Evolutionary conservation across 2,329 filamentous ascomycete species (phyloP).

Genomic region (Exophiala oligosperma): DNA sequence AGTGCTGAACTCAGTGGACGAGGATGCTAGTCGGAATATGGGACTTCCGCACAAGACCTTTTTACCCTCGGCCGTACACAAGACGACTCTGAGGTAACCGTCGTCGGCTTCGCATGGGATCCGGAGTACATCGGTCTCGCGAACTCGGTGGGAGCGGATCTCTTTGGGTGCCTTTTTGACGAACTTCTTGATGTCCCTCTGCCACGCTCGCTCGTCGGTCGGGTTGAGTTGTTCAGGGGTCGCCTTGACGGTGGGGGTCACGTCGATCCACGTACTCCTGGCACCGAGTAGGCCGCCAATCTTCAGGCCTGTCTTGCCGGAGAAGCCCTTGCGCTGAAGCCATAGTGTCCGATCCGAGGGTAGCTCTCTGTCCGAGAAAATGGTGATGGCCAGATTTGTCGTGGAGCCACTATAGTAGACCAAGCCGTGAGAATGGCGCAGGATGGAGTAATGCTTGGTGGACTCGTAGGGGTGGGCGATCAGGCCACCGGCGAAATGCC

Average conservation of each 20-base stretch:
- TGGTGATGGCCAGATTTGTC: constrained; percentile 64
- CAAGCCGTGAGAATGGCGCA: constrained; percentile 64
- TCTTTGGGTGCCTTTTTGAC: constrained; percentile 53
- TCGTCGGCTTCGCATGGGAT: constrained; percentile 64
- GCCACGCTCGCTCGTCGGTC: constrained; percentile 64
- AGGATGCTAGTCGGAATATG: constrained; percentile 68
- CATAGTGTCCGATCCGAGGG: constrained; percentile 62
- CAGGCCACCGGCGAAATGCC: constrained; percentile 66
- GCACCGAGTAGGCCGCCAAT: constrained; percentile 63
- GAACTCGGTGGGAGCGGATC: constrained; percentile 52
- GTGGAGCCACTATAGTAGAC: constrained; percentile 66
- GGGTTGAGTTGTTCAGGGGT: constrained; percentile 51
- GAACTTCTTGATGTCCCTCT: constrained; percentile 67
- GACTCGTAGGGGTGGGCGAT: constrained; percentile 64
- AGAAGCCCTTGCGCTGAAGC: constrained; percentile 68
- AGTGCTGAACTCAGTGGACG: constrained; percentile 60
- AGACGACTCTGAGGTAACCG: constrained; percentile 67
- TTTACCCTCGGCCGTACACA: constrained; percentile 55
- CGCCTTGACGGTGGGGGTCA: constrained; percentile 59
- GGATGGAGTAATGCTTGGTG: constrained; percentile 64
- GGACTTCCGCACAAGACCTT: constrained; percentile 66
- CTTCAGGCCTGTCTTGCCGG: constrained; percentile 67
- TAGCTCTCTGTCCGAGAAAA: constrained; percentile 61
- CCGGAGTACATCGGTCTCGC: constrained; percentile 65
- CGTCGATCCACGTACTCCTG: constrained; percentile 64